Evolutionary conservation across 148 eudicot species (phyloP), one percentile per base, ranked within the genome.

Genomic region (Nepenthes mirabilis): DNA sequence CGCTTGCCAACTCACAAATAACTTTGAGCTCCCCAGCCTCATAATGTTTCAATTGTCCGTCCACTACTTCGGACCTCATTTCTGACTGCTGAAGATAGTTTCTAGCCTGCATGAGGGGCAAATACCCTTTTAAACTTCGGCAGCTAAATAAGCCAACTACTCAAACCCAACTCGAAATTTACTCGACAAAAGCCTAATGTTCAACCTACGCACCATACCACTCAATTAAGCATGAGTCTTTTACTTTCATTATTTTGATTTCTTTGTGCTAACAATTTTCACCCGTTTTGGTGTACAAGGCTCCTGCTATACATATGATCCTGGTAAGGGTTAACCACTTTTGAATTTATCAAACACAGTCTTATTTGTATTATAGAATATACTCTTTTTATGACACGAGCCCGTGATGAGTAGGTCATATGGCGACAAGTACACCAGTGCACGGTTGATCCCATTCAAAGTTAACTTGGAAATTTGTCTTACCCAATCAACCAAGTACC

Each of bases 401-500:
- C 23, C 23, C 0, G 23, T 23, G 23, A 23, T 23, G 23, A 23
- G 0, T 23, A 23, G 23, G 23, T 23, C 23, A 23, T 23, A 23
- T 23, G 23, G 23, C 23, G 23, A 23, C 23, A 23, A 23, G 23
- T 23, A 23, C 23, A 23, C 23, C 23, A 23, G 0, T 23, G 23
- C 23, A 23, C 23, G 23, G 23, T 0, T 23, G 23, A 23, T 23
- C 23, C 23, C 23, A 23, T 23, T 23, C 23, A 23, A 23, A 23
- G 23, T 23, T 23, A 0, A 23, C 23, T 23, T 0, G 6, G 3
- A 55, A 8, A 55, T 11, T 3, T 14, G 11, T 34, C 82, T 65
- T 70, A 93, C 98, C 98, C 98, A 93, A 56, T 88, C 95, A 11
- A 85, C 78, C 72, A 93, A 73, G 80, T 69, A 69, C 13, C 95